phyloP scores from a whole-genome alignment of 1,284 basidiomycete species.

The Ceratobasidium sp. region DNA sequence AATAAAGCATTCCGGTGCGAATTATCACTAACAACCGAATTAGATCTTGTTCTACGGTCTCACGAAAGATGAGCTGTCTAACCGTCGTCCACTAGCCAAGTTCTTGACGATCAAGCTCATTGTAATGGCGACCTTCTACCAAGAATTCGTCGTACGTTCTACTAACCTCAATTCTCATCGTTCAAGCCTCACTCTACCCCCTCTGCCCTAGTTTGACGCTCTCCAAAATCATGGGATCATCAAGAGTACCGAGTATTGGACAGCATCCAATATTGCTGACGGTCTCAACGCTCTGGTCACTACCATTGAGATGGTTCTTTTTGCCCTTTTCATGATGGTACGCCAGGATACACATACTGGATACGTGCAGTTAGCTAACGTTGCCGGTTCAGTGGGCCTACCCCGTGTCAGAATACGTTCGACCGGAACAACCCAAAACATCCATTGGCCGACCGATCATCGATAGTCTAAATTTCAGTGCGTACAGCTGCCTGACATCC shows the following conservation, averaged over 20 bases:
- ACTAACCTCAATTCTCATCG: neutral
- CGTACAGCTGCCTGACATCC: slow-evolving; percentile 50
- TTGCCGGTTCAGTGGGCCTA: slow-evolving; percentile 79
- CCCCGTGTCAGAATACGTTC: slow-evolving; percentile 73
- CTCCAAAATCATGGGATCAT: slow-evolving; percentile 72
- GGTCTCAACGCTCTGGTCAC: slow-evolving; percentile 85
- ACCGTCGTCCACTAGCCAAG: slow-evolving; percentile 83
- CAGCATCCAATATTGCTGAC: slow-evolving; percentile 80
- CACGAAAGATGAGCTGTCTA: slow-evolving; percentile 80
- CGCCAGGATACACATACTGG: neutral
- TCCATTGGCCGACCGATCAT: slow-evolving; percentile 74
- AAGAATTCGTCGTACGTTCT: slow-evolving; percentile 73
- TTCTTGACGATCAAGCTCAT: slow-evolving; percentile 87
- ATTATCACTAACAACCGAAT: neutral
- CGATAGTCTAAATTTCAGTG: slow-evolving; percentile 84
- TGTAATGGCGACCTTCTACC: slow-evolving; percentile 86
- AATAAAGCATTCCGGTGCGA: slow-evolving; percentile 45
- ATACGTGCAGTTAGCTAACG: neutral
- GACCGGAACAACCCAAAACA: slow-evolving; percentile 57
- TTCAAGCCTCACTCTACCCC: neutral
- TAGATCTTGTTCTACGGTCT: slow-evolving; percentile 82
- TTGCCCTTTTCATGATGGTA: slow-evolving; percentile 60
- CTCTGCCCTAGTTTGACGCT: slow-evolving; percentile 64
- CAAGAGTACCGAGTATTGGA: slow-evolving; percentile 82
- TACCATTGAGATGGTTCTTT: slow-evolving; percentile 91